These are phyloP conservation scores for Mariannaea elegans DNA, from an alignment of 2,329 filamentous ascomycete genomes.

Conservation along the genomic window DNA sequence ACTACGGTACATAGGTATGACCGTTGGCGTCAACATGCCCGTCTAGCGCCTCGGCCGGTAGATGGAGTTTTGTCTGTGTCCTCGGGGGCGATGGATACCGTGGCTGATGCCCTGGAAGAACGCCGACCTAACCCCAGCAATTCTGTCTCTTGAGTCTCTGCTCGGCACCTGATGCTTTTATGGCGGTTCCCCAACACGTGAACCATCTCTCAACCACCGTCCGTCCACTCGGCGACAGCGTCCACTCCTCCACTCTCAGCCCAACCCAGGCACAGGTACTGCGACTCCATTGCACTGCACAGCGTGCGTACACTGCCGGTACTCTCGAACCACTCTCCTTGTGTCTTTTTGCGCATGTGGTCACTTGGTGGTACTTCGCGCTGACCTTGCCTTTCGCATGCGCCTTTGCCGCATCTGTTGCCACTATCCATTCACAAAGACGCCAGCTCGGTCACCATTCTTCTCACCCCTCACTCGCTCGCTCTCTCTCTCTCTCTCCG, in stretches of 20 bases:
- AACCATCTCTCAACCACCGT: conserved; percentile 41
- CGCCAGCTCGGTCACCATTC: conserved; percentile 21
- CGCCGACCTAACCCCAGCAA: conserved; percentile 13
- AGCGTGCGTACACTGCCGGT: too few relatives aligned
- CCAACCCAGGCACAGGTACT: too few relatives aligned
- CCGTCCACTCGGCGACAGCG: conserved; percentile 17
- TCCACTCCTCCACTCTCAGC: conserved; percentile 25
- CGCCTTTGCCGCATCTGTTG: conserved; percentile 3
- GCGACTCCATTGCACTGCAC: not conserved
- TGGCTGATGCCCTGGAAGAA: not conserved
- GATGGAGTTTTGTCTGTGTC: not conserved
- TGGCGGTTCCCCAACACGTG: conserved; percentile 38
- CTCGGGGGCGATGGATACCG: conserved; percentile 3
- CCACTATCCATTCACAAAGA: conserved; percentile 5
- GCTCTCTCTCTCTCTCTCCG: conserved; percentile 16
- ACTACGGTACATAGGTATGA: too few relatives aligned
- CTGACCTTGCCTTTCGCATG: not conserved
- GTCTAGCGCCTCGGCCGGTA: conserved; percentile 21
- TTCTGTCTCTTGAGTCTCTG: conserved; percentile 18
- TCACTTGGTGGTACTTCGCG: not conserved
- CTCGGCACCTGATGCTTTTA: conserved; percentile 34
- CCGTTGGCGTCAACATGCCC: not conserved
- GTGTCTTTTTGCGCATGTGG: conserved; percentile 16
- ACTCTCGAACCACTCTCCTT: conserved; percentile 28
- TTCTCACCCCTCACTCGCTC: conserved; percentile 14